Percentiles rank a stretch among this genome's conserved stretches.
These are phyloP conservation scores for Biscogniauxia mediterranea DNA, from an alignment of 2,329 filamentous ascomycete genomes.

Conservation along the genomic window DNA sequence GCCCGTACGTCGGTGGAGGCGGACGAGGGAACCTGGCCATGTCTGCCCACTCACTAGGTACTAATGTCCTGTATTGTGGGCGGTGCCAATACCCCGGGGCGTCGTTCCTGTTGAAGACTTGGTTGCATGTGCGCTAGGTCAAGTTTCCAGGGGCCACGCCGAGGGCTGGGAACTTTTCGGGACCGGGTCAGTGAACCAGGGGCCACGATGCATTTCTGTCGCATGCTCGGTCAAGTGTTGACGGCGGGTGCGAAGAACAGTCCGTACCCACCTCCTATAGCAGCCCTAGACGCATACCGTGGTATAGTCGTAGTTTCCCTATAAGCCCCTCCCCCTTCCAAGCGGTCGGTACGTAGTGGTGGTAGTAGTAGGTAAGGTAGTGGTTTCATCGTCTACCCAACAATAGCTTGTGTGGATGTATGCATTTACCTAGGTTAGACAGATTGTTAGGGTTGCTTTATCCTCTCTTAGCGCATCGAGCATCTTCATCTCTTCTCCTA, in stretches of 20 bases:
- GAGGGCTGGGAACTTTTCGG: background rate
- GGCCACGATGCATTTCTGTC: too few species aligned
- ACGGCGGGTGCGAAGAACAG: background rate
- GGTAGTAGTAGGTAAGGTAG: too few species aligned
- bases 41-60: too few species aligned
- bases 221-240: background rate
- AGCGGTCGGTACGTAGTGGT: background rate
- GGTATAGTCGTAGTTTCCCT: background rate
- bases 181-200: too few species aligned
- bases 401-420: too few species aligned
- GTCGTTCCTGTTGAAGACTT: too few species aligned
- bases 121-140: too few species aligned
- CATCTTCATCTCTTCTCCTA: background rate
- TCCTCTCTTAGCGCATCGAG: background rate
- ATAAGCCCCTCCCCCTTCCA: background rate
- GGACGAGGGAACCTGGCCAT: too few species aligned
- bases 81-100: too few species aligned
- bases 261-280: background rate
- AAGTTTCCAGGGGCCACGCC: too few species aligned
- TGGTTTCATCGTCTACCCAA: background rate
- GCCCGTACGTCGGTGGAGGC: too few species aligned
- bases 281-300: background rate
- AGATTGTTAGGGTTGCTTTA: background rate
- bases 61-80: too few species aligned
- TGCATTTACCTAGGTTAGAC: background rate